Conservation (phyloP, 805 yeast species). For the Saccharomycopsis synnaedendra region DNA sequence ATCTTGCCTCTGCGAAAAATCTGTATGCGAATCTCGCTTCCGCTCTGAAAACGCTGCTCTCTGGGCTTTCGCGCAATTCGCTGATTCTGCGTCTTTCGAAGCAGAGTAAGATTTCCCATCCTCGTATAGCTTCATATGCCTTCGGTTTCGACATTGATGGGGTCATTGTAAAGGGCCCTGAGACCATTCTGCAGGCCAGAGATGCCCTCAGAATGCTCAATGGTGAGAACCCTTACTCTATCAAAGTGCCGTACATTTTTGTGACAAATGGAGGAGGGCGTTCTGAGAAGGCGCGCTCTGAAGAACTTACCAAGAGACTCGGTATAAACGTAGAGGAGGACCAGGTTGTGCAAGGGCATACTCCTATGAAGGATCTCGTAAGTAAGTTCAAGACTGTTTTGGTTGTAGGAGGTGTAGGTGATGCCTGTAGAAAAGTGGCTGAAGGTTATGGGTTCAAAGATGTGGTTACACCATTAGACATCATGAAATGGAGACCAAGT, state of each 20-base stretch:
- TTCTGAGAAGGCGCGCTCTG: slow-evolving; percentile 64
- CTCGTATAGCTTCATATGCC: slow-evolving; percentile 69
- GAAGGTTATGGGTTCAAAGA: slow-evolving; percentile 73
- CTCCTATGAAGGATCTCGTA: slow-evolving; percentile 82
- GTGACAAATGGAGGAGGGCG: slow-evolving; percentile 93
- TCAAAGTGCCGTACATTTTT: slow-evolving; percentile 71
- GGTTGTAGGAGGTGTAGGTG: slow-evolving; percentile 85
- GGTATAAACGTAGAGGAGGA: slow-evolving; percentile 51
- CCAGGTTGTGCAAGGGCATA: slow-evolving; percentile 87
- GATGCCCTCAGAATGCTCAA: slow-evolving; percentile 62
- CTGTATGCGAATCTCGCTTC: slow-evolving; percentile 14
- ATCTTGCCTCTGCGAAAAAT: slow-evolving; percentile 21
- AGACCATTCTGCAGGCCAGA: slow-evolving; percentile 70
- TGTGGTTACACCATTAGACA: slow-evolving; percentile 73
- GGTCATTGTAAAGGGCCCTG: slow-evolving; percentile 75
- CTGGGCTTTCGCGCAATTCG: slow-evolving; percentile 29
- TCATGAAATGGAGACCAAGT: slow-evolving; percentile 78
- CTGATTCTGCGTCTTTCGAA: slow-evolving; percentile 31
- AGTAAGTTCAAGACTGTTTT: slow-evolving; percentile 58
- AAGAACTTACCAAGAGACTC: slow-evolving; percentile 54
- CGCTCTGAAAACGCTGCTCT: slow-evolving; percentile 9
- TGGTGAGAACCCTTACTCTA: slow-evolving; percentile 67
- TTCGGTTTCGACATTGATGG: slow-evolving; percentile 93
- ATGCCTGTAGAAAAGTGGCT: slow-evolving; percentile 75
- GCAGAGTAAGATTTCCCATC: slow-evolving; percentile 51